Evolutionary conservation across 2,329 filamentous ascomycete genomes (phyloP), one percentile per base, ranked within the genome.

Genomic region (Davidsoniella eucalypti): DNA sequence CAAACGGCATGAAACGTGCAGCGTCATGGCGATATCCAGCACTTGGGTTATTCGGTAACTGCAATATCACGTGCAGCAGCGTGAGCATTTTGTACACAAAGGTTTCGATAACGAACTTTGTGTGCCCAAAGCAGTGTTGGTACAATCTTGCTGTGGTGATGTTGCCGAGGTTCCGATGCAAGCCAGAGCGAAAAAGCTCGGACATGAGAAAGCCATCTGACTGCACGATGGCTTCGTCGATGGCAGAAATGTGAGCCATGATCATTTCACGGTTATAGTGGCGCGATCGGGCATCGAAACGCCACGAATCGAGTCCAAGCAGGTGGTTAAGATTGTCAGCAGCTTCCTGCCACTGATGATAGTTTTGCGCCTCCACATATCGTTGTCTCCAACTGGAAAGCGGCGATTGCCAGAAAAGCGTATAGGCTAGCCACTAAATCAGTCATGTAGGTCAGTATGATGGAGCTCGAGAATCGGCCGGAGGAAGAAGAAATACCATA

Each of bases 191-290:
- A 38, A 94, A 71, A 16, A 93, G 72, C 60, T 87, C 87, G 53
- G 87, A 79, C 6, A 94, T 69, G 14, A 76, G 75, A 51, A 86
- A 71, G 41, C 88, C 73, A 62, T 94, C 82, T 55, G 78, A 77
- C 42, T 79, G 73, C 57, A 84, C 78, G 29, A 82, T 75, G 5
- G 82, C 81, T 45, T 73, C 70, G 54, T 80, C 75, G 52, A 93
- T 75, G 39, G 78, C 80, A 58, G 80, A 75, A 42, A 90, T 70
- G 17, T 87, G 78, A 60, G 85, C 76, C 60, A 82, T 76, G 57
- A 95, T 92, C 53, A 94, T 78, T 50, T 79, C 74, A 69, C 86
- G 90, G 64, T 94, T 87, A 64, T 94, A 95, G 65, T 84, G 77
- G 58, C 80, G 80, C 56, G 81, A 88, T 8, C 79, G 80, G 5